phyloP scores from a whole-genome alignment of 192 early-diverging fungal species.

The Spinellus fusiger region DNA sequence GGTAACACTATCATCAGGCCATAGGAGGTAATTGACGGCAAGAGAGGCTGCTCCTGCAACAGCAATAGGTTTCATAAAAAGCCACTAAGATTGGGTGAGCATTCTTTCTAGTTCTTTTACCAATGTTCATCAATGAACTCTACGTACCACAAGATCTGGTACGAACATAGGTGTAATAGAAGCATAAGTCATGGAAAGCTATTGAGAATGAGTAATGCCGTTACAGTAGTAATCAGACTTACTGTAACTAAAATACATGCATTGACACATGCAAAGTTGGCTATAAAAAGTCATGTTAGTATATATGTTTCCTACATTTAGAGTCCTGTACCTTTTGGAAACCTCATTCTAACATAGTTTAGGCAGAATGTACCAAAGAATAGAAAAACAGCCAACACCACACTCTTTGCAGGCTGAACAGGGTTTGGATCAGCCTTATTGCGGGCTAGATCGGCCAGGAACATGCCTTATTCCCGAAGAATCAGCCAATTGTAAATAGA shows the following conservation, averaged over 20 bases:
- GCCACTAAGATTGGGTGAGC: constrained; percentile 9
- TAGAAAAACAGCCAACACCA: constrained; percentile 18
- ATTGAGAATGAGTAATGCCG: not conserved
- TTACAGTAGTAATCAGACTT: not conserved
- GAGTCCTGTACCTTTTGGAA: constrained; percentile 19
- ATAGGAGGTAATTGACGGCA: constrained; percentile 17
- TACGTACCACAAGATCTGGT: constrained; percentile 18
- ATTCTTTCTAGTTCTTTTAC: not conserved
- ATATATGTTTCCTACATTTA: not conserved
- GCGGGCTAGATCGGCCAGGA: constrained; percentile 21
- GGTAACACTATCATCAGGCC: constrained; percentile 28
- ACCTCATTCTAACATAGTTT: constrained; percentile 19
- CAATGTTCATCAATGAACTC: not conserved
- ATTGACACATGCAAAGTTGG: not conserved
- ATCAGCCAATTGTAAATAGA: not conserved
- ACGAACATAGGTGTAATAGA: constrained; percentile 12
- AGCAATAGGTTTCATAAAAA: constrained; percentile 24
- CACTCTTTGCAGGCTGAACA: constrained; percentile 14
- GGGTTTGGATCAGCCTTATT: constrained; percentile 9
- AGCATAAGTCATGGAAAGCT: constrained; percentile 21
- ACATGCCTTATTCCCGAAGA: constrained; percentile 9
- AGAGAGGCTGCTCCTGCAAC: constrained; percentile 15
- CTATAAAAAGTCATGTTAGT: not conserved
- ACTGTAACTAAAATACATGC: not conserved
- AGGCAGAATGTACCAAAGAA: constrained; percentile 23